Base-by-base conservation (phyloP, 306 rosid genomes). In the Luffa acutangula region DNA sequence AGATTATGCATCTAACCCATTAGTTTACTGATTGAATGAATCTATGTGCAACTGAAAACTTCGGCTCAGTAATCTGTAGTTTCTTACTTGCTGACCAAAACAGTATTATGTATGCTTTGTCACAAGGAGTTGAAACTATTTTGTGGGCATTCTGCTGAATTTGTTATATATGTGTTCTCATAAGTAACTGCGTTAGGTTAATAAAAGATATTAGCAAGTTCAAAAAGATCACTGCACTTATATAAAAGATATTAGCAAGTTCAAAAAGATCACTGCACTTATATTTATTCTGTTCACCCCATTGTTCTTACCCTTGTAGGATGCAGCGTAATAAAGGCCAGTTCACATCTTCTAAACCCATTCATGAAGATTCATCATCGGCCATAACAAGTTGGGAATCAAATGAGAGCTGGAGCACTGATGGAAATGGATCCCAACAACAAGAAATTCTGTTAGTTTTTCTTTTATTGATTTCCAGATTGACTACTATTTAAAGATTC, bases 261-360 rank as follows among this genome's bases (percentile, higher is more conserved):
- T 77, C 5, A 20, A n/a, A 59, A 43, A 77, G 41, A 57, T 14
- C 49, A 20, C 41, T 41, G 80, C 6, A 56, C 70, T n/a, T 20
- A n/a, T 59, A 60, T 43, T 77, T 58, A 58, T 41, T 41, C 18
- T 49, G 56, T 39, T 60, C 56, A 45, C 53, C 80, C 25, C 63
- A 13, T 43, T 56, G 56, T 60, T 66, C 78, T 67, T 13, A 48
- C 64, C 83, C 71, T 48, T 81, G 78, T 82, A 91, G 97, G 85
- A 91, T 89, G 93, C 93, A 87, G 82, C 89, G 97, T 78, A 88
- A 89, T 80, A 91, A 89, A 83, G 97, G 93, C 39, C 93, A 91
- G 76, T 91, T 91, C 85, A 89, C 92, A 15, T 91, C 92, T 79
- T 79, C 92, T 17, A 91, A 91, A 86, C 81, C 91, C 76, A 88